Conservation (phyloP, 2,329 filamentous ascomycete genomes). For the Venturia pyrina region DNA sequence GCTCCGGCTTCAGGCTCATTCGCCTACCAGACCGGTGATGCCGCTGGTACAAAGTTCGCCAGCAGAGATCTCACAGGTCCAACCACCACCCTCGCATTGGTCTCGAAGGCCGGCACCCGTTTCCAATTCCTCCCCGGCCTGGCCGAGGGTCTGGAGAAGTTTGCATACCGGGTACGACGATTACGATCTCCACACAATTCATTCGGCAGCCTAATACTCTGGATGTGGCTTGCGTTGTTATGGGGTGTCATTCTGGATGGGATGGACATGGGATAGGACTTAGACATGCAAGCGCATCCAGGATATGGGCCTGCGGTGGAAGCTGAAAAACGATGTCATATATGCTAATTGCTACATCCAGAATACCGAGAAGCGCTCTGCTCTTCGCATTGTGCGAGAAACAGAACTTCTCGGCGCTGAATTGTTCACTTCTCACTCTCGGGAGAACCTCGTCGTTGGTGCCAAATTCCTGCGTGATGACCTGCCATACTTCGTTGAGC, state of each 20-base stretch:
- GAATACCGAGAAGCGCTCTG: slow-evolving; percentile 82
- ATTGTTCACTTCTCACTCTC: slow-evolving; percentile 78
- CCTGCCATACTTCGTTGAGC: slow-evolving; percentile 93
- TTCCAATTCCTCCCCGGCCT: slow-evolving; percentile 86
- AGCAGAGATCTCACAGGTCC: slow-evolving; percentile 81
- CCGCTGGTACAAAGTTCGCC: slow-evolving; percentile 83
- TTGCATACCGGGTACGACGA: slow-evolving; percentile 79
- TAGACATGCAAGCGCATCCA: background rate
- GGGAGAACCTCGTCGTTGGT: slow-evolving; percentile 85
- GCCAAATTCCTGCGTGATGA: slow-evolving; percentile 94
- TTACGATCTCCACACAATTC: slow-evolving; percentile 14
- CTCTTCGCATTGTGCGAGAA: slow-evolving; percentile 88
- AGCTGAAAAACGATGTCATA: slow-evolving; percentile 11
- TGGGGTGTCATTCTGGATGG: background rate
- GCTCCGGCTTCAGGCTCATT: slow-evolving; percentile 64
- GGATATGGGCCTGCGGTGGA: slow-evolving; percentile 11
- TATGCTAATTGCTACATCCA: slow-evolving; percentile 27
- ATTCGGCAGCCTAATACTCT: slow-evolving; percentile 20
- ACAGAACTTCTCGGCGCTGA: slow-evolving; percentile 89
- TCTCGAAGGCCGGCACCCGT: slow-evolving; percentile 88
- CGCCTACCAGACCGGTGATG: slow-evolving; percentile 79
- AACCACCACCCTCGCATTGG: slow-evolving; percentile 81
- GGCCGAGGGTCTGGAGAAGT: slow-evolving; percentile 82
- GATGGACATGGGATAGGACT: background rate
- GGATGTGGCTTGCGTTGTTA: background rate